phyloP scores from a whole-genome alignment of 2,329 filamentous ascomycete genomes.

The Phaeosphaeria sp. region DNA sequence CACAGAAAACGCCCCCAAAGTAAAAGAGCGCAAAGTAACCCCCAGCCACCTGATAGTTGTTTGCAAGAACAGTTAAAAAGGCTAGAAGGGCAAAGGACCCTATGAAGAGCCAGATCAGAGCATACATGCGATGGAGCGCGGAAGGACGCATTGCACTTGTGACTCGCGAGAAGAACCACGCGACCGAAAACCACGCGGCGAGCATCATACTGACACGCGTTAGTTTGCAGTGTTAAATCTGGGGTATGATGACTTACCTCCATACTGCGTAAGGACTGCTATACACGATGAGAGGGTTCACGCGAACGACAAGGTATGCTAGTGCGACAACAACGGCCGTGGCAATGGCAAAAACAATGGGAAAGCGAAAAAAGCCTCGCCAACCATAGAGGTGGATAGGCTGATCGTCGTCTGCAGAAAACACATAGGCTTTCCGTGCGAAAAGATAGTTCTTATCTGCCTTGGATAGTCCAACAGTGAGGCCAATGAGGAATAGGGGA shows the following conservation, averaged over 20 bases:
- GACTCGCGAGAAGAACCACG: slow-evolving; percentile 83
- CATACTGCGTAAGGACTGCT: slow-evolving; percentile 87
- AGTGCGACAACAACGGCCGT: slow-evolving; percentile 73
- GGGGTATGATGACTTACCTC: slow-evolving; percentile 48
- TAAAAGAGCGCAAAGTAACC: slow-evolving; percentile 85
- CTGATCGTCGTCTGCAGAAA: slow-evolving; percentile 65
- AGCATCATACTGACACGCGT: slow-evolving; percentile 70
- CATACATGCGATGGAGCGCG: slow-evolving; percentile 82
- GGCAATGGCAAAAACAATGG: slow-evolving; percentile 73
- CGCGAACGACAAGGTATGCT: slow-evolving; percentile 76
- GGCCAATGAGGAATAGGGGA: slow-evolving; percentile 73
- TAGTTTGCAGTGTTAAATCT: background rate
- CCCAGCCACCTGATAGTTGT: slow-evolving; percentile 73
- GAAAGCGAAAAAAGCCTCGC: slow-evolving; percentile 84
- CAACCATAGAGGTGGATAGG: slow-evolving; percentile 73
- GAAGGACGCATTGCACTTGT: slow-evolving; percentile 83
- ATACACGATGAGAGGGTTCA: slow-evolving; percentile 91
- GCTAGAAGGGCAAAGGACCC: slow-evolving; percentile 77
- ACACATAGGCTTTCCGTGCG: slow-evolving; percentile 67
- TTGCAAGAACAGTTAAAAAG: slow-evolving; percentile 74
- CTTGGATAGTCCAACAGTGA: slow-evolving; percentile 72
- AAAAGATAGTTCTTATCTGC: slow-evolving; percentile 90
- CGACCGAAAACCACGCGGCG: slow-evolving; percentile 77
- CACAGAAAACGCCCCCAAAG: slow-evolving; percentile 75
- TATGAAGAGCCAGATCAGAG: slow-evolving; percentile 82